Base-by-base conservation (phyloP, 148 eudicot genomes). In the Diospyros lotus region DNA sequence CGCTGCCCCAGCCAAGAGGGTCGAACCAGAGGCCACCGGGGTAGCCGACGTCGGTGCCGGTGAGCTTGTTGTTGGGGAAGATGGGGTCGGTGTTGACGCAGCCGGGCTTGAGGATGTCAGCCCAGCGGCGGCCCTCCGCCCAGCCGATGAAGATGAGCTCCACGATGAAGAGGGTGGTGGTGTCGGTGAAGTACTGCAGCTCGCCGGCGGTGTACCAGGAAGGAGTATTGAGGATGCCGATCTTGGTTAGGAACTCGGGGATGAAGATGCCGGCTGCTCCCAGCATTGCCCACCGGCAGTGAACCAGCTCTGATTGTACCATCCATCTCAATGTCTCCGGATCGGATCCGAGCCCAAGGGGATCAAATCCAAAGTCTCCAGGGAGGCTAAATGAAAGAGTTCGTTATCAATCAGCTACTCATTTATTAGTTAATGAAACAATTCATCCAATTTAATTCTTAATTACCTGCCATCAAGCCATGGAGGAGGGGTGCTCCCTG, bases 151-250 rank as follows among this genome's bases (percentile, higher is more conserved):
- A 80, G 28, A 93, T 58, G 66, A 95, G 81, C 84, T 95, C 97
- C 13, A 91, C 74, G 4, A 93, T 48, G 84, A 95, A 95, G 15
- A 95, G 91, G 0, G 98, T 95, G 51, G 99, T 95, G 48, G 90
- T 93, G 80, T 95, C 99, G 0, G 98, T 93, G 89, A 95, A 95
- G 91, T 95, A 95, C 64, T 95, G 93, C 6, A 64, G 97, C 55
- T 93, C 94, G 1, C 99, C 98, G 15, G 99, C 98, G 11, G 97
- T 91, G 90, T 95, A 95, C 99, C 99, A 95, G 10, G 99, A 95
- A 3, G 96, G 97, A 15, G 97, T 93, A 94, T 95, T 89, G 3
- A 95, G 89, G 73, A 95, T 88, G 51, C 98, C 99, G 5, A 95
- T 70, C 78, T 93, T 95, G 58, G 97, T 91, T 3, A 93, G 89